Percentiles rank a stretch among this genome's conserved stretches.
phyloP scores from a whole-genome alignment of 2,329 filamentous ascomycete genomes.

The Aspergillus tubingensis region DNA sequence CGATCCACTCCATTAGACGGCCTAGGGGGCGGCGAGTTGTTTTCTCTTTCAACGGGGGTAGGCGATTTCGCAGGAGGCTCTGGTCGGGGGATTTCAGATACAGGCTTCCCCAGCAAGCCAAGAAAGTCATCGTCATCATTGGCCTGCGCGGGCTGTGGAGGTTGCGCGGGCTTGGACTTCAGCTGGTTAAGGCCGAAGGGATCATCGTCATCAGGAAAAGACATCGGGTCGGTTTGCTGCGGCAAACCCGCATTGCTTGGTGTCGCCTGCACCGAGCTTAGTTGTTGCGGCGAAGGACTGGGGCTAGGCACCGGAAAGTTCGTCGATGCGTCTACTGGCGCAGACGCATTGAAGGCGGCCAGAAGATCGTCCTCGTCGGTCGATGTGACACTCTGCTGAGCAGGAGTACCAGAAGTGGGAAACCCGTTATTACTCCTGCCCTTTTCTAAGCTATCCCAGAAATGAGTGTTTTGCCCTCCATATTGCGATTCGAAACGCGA shows the following conservation, averaged over 20 bases:
- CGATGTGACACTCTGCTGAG: conserved; percentile 53
- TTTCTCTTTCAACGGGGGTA: conserved; percentile 18
- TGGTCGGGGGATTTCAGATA: conserved; percentile 51
- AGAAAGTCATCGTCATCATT: conserved; percentile 64
- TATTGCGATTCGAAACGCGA: conserved; percentile 75
- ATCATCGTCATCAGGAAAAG: conserved; percentile 66
- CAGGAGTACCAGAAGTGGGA: conserved; percentile 41
- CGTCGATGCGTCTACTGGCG: conserved; percentile 61
- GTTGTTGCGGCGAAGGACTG: conserved; percentile 32
- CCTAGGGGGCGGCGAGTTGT: conserved; percentile 24
- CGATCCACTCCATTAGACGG: conserved; percentile 64
- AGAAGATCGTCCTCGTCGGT: conserved; percentile 61
- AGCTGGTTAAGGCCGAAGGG: conserved; percentile 78
- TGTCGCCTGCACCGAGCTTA: conserved; percentile 14
- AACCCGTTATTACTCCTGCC: conserved; percentile 48
- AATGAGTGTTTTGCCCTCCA: conserved; percentile 65
- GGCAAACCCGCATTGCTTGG: conserved; percentile 20
- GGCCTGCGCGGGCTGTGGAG: conserved; percentile 47
- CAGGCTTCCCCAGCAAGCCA: conserved; percentile 61
- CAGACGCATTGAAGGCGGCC: conserved; percentile 61
- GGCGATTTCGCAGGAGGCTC: conserved; percentile 29
- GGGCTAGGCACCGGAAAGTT: conserved; percentile 55
- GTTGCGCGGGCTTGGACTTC: conserved; percentile 54
- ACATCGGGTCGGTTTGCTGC: conserved; percentile 26
- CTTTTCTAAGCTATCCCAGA: conserved; percentile 72